Evolutionary conservation across 2,329 filamentous ascomycete species (phyloP), one percentile per base, ranked within the genome.

Genomic region (Hypoxylon sp.): DNA sequence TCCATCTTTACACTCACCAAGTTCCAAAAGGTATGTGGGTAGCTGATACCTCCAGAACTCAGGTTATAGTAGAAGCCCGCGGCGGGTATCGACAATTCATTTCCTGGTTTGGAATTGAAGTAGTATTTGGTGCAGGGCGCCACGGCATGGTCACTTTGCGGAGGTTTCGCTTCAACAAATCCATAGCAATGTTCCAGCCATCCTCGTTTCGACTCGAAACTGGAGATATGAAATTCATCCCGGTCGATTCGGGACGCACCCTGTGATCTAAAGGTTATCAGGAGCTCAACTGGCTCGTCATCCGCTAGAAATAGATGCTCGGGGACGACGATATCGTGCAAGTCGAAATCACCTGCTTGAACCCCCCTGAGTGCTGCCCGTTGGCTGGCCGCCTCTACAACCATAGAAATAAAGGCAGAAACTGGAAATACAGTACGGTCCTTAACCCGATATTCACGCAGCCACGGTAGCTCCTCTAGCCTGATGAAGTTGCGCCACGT

Each of bases 391-490:
- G 72, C 72, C 36, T 74, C 72, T 28, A 73, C 60, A 36, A 73
- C 76, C 79, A 85, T 82, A 41, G 81, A 80, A 6, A 82, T 72
- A 43, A 79, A 80, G 21, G 82, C 83, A 0, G 81, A 76, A 21
- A 80, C 78, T 19, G 85, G 82, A 69, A 82, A 85, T 57, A 84
- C 80, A 55, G 80, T 79, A 58, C 82, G 80, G 69, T 80, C 83
- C 64, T 85, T 80, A 75, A 86, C 81, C 45, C 75, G 72, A 76
- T 85, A 84, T 66, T 85, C 83, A 52, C 82, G 79, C 14, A 85
- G 79, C 72, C 86, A 86, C 25, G 86, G 81, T 11, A 81, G 57
- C 50, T 80, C 78, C 25, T 78, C 76, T 1, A 75, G 71, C 34
- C 76, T 74, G 53, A 81, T 69, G 32, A 80, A 68, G 68, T 81